Conservation (phyloP, 768 basidiomycete genomes). For the Terana coerulea region DNA sequence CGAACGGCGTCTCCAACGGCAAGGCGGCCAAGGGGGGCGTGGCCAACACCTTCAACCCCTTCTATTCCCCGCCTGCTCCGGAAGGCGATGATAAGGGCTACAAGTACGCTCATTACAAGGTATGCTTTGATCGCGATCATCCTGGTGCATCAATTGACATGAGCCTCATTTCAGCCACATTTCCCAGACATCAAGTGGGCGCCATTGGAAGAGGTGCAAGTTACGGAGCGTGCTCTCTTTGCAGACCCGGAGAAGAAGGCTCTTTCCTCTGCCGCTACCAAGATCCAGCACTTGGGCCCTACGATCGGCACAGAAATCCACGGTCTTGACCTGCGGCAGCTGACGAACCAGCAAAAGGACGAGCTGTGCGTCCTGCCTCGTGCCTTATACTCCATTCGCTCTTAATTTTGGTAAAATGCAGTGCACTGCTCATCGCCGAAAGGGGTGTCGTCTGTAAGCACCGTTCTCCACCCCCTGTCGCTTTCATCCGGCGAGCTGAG, state of each 20-base stretch:
- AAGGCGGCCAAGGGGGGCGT: slow-evolving; percentile 23
- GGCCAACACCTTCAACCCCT: slow-evolving; percentile 48
- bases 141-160: neutral
- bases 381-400: slow-evolving; percentile 4
- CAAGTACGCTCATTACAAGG: slow-evolving; percentile 60
- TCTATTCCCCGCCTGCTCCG: slow-evolving; percentile 58
- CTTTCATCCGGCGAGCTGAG: neutral
- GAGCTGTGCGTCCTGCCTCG: slow-evolving; percentile 52
- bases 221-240: slow-evolving; percentile 61
- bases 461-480: neutral
- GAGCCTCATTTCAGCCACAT: slow-evolving; percentile 60
- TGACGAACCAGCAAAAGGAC: slow-evolving; percentile 68
- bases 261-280: slow-evolving; percentile 59
- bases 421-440: slow-evolving; percentile 71
- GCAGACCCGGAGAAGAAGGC: slow-evolving; percentile 70
- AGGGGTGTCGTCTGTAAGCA: slow-evolving; percentile 70
- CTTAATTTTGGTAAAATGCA: slow-evolving; percentile 27
- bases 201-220: slow-evolving; percentile 53
- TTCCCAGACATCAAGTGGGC: slow-evolving; percentile 65
- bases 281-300: slow-evolving; percentile 66
- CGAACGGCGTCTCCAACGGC: slow-evolving; percentile 20
- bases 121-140: slow-evolving; percentile 19
- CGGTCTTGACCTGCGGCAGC: slow-evolving; percentile 70
- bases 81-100: slow-evolving; percentile 39
- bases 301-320: slow-evolving; percentile 71